A percentile compares a stretch with the other conserved stretches of the same genome.
phyloP scores from a whole-genome alignment of 2,329 filamentous ascomycete genomes.

The Arthrocladium fulminans region DNA sequence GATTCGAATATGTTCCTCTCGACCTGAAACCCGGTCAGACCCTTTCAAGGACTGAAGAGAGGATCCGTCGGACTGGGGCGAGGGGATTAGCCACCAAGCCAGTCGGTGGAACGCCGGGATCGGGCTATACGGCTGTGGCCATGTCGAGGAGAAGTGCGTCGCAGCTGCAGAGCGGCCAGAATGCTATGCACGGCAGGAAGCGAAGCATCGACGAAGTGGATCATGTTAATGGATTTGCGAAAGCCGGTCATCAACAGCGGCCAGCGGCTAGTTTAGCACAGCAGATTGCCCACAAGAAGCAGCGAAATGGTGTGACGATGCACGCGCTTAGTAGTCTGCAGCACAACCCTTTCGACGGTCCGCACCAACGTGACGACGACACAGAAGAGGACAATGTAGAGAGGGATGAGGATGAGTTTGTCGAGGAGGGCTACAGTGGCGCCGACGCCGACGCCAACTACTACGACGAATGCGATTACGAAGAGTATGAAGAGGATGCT shows the following conservation, averaged over 20 bases:
- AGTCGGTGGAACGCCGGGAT: slow-evolving; percentile 22
- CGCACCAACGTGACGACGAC: slow-evolving; percentile 4
- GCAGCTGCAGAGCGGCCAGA: slow-evolving; percentile 8
- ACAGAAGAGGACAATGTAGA: slow-evolving; percentile 10
- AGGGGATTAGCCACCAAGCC: slow-evolving; percentile 36
- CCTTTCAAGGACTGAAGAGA: slow-evolving; percentile 36
- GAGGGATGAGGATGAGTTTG: slow-evolving; percentile 6
- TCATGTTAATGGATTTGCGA: background rate
- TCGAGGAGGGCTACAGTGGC: background rate
- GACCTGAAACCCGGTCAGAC: slow-evolving; percentile 31
- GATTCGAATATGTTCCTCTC: slow-evolving; percentile 33
- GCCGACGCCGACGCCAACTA: background rate
- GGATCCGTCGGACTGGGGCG: slow-evolving; percentile 35
- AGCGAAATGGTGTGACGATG: slow-evolving; percentile 6
- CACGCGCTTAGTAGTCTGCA: background rate
- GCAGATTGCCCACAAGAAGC: background rate
- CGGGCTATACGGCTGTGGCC: slow-evolving; percentile 19
- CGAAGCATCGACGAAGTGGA: slow-evolving; percentile 7
- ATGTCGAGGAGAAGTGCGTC: slow-evolving; percentile 20
- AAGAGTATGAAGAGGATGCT: slow-evolving; percentile 9
- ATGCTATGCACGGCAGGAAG: slow-evolving; percentile 5
- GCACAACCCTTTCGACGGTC: background rate
- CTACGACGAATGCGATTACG: slow-evolving; percentile 6
- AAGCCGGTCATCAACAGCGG: background rate
- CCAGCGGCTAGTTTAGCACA: background rate